These are phyloP conservation scores for Jacaranda mimosifolia DNA, from an alignment of 257 asterid species.

Conservation along the genomic window DNA sequence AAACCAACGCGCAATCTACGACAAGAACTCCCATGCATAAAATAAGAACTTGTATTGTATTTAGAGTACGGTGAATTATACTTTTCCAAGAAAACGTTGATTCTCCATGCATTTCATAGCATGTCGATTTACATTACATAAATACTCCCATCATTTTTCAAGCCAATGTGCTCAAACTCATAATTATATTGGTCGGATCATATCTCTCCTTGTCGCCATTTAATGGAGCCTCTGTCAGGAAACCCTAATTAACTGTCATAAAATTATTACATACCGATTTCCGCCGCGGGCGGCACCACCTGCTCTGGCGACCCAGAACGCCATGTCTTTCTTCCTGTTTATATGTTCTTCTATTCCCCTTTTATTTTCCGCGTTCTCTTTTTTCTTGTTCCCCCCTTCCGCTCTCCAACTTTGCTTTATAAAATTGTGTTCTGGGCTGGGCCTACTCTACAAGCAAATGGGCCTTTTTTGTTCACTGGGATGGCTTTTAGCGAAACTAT, in stretches of 20 bases:
- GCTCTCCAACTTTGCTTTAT: too few relatives aligned
- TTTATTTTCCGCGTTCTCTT: neutral
- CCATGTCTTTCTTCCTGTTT: neutral
- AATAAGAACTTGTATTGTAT: neutral
- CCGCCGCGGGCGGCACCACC: constrained; percentile 16
- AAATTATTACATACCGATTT: constrained; percentile 21
- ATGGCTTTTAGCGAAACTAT: too few relatives aligned
- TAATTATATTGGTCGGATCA: neutral
- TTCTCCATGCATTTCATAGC: constrained; percentile 12
- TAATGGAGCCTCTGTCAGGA: constrained; percentile 11
- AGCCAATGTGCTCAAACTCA: constrained; percentile 6
- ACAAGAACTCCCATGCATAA: constrained; percentile 8
- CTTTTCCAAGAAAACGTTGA: neutral
- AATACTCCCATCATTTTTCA: neutral
- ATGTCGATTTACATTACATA: constrained; percentile 21
- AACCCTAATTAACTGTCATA: neutral
- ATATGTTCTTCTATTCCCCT: neutral
- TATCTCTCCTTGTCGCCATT: neutral
- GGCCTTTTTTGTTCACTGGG: neutral
- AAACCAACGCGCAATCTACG: neutral
- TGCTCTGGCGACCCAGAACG: constrained; percentile 19
- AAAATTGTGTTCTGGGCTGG: neutral
- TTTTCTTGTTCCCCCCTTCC: neutral
- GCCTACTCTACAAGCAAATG: neutral
- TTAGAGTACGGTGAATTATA: neutral